These are phyloP conservation scores for Zymoseptoria crescenta DNA, from an alignment of 2,329 filamentous ascomycete genomes.

Conservation along the genomic window DNA sequence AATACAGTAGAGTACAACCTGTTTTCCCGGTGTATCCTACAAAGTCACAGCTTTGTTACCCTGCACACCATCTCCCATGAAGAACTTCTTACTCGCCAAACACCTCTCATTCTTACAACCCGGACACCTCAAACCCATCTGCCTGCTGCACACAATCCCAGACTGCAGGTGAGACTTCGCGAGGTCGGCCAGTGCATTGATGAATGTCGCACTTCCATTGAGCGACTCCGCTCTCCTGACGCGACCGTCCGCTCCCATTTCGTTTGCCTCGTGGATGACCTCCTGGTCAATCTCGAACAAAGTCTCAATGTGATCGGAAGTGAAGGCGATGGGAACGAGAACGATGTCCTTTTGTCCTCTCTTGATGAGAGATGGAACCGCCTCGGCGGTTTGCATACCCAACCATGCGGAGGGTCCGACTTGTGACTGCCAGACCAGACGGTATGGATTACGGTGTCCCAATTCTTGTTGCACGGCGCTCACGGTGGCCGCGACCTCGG, in stretches of 20 bases:
- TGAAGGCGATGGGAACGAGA: constrained; percentile 92
- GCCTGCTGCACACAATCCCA: constrained; percentile 63
- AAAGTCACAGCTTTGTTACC: constrained; percentile 24
- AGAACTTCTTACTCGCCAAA: constrained; percentile 65
- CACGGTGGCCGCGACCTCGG: constrained; percentile 91
- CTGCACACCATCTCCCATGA: constrained; percentile 33
- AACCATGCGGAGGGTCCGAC: constrained; percentile 94
- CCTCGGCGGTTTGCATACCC: constrained; percentile 82
- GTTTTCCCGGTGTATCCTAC: constrained; percentile 7
- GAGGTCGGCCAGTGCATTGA: constrained; percentile 78
- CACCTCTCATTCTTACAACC: constrained; percentile 88
- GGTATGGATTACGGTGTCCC: constrained; percentile 80
- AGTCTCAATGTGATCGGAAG: constrained; percentile 98
- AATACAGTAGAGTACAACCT: background rate
- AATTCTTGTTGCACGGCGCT: constrained; percentile 93
- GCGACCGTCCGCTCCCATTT: constrained; percentile 55
- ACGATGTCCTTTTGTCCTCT: constrained; percentile 88
- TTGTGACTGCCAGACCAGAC: constrained; percentile 95
- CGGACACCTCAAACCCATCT: constrained; percentile 87
- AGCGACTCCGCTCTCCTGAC: constrained; percentile 86
- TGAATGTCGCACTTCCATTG: constrained; percentile 87
- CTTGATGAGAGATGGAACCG: constrained; percentile 79
- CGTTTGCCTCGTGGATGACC: constrained; percentile 80
- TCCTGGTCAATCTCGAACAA: constrained; percentile 90
- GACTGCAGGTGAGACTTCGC: constrained; percentile 70